phyloP scores from a whole-genome alignment of 2,329 filamentous ascomycete genomes.

The Exophiala xenobiotica region DNA sequence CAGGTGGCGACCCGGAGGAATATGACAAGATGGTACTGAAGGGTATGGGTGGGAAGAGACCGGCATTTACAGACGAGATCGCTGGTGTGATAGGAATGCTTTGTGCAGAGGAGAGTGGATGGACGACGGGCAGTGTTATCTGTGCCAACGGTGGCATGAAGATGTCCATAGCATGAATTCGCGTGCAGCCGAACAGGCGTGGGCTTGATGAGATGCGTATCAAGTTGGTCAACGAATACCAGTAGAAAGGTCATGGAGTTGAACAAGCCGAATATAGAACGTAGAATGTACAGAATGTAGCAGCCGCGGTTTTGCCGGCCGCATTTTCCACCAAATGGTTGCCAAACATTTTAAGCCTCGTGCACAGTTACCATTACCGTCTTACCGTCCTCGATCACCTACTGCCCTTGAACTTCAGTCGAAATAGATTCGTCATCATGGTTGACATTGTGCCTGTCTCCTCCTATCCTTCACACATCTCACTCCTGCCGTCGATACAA shows the following conservation, averaged over 20 bases:
- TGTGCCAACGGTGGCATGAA: conserved; percentile 78
- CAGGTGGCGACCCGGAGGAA: conserved; percentile 61
- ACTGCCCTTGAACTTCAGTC: background rate
- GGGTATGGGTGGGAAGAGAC: conserved; percentile 56
- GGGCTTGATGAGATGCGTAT: no score
- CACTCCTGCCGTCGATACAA: conserved; percentile 82
- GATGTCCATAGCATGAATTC: conserved; percentile 40
- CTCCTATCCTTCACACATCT: conserved; percentile 65
- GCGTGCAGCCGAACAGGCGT: no score
- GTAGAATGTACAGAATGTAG: background rate
- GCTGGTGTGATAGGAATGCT: conserved; percentile 76
- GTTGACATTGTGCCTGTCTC: conserved; percentile 51
- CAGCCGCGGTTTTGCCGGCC: conserved; percentile 3
- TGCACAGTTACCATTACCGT: background rate
- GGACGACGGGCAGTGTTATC: conserved; percentile 77
- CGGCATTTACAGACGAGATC: conserved; percentile 68
- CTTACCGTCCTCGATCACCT: background rate
- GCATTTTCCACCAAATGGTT: conserved; percentile 5
- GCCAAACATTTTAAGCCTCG: background rate
- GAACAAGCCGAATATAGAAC: background rate
- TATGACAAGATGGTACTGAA: conserved; percentile 61
- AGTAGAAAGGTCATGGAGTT: no score
- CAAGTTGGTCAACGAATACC: no score
- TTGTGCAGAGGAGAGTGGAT: conserved; percentile 67
- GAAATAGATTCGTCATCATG: conserved; percentile 37